Base-by-base conservation (phyloP, 2,329 filamentous ascomycete genomes). In the Fragosphaeria purpurea region DNA sequence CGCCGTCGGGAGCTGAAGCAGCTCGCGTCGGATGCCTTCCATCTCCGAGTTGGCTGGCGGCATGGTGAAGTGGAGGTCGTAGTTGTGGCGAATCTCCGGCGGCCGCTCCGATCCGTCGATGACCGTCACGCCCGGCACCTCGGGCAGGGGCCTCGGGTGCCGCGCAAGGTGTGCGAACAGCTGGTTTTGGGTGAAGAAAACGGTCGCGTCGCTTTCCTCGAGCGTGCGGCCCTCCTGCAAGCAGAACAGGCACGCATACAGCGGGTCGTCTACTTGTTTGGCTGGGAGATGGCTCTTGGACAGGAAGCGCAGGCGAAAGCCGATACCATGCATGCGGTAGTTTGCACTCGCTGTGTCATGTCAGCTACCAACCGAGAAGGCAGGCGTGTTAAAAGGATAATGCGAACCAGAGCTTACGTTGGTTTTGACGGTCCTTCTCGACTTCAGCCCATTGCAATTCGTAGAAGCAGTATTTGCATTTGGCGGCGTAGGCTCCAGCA, bases 241-340 rank as follows among this genome's bases (percentile, higher is more conserved):
- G 58, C 77, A 80, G 57, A 80, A 79, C 1, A 76, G 55, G 54
- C 77, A 80, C 4, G 66, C 75, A 57, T 77, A 80, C 43, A 76
- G 59, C 47, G 74, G 67, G 53, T 79, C 76, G 42, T 79, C 76
- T 12, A 72, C 64, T 11, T 72, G 65, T 49, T 69, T 70, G 5
- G 73, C 71, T 0, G 70, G 61, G 6, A 80, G 51, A 58, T 80
- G 77, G 47, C 70, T 72, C 60, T 80, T 80, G 56, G 76, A 74
- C 5, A 80, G 67, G 53, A 80, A 74, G 1, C 77, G 73, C 2
- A 78, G 58, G 7, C 77, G 73, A 57, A 75, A 80, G 6, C 66
- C 65, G 43, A 80, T 67, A 6, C 65, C 67, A 41, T 65, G 67
- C 10, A 71, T 68, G 8, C 65, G 65, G 49, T 72, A 73, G 55